Evolutionary conservation across 2,329 filamentous ascomycete species (phyloP).

Genomic region (Fusarium ambrosium): DNA sequence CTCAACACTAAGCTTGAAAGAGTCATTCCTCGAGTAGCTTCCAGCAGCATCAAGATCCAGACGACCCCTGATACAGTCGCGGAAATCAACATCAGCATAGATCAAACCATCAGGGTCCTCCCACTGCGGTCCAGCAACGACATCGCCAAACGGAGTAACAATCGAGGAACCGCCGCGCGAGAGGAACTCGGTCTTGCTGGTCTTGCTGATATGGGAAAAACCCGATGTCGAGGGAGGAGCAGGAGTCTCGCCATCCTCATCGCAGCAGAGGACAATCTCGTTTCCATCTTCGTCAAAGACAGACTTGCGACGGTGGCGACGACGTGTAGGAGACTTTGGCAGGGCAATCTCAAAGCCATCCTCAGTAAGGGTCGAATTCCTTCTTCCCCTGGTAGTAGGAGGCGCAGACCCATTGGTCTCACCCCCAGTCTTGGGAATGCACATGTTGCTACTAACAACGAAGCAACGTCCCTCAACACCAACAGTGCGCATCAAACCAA

Average conservation of each 20-base stretch:
- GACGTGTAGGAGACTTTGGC: conserved; percentile 48
- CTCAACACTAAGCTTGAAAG: conserved; percentile 71
- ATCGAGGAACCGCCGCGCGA: conserved; percentile 87
- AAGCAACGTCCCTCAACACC: conserved; percentile 87
- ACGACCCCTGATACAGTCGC: conserved; percentile 86
- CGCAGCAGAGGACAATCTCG: conserved; percentile 63
- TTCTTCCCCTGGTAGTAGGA: conserved; percentile 12
- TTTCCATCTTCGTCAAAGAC: conserved; percentile 68
- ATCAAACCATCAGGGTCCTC: conserved; percentile 79
- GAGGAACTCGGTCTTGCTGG: conserved; percentile 62
- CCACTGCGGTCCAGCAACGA: conserved; percentile 86
- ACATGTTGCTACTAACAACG: conserved; percentile 89
- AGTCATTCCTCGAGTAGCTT: conserved; percentile 82
- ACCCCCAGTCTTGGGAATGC: conserved; percentile 61
- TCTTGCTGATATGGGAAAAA: conserved; percentile 31
- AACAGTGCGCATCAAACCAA: conserved; percentile 84
- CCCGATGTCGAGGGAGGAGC: conserved; percentile 16
- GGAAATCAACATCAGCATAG: conserved; percentile 83
- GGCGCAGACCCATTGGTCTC: conserved; percentile 13
- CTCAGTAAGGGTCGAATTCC: conserved; percentile 59
- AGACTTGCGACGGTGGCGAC: conserved; percentile 53
- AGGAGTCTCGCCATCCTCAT: conserved; percentile 40
- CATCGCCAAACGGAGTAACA: conserved; percentile 82
- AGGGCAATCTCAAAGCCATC: conserved; percentile 64
- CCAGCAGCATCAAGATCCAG: conserved; percentile 88